Percentiles rank a stretch among this genome's conserved stretches.
Evolutionary conservation across 2,329 filamentous ascomycete species (phyloP).

Genomic region (Hymenoscyphus occultus): DNA sequence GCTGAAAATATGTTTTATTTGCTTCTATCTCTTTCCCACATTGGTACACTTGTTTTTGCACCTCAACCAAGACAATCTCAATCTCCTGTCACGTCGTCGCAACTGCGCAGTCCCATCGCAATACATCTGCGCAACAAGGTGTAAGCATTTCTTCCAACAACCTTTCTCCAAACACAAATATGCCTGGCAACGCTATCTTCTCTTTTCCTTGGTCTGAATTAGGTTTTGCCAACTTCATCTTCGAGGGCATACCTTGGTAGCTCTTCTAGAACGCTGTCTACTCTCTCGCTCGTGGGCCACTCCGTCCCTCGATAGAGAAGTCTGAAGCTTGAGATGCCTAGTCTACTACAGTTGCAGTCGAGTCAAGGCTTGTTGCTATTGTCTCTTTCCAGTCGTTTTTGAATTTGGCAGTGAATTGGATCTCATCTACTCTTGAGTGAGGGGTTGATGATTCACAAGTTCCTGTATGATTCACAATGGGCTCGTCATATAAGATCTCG

Average conservation of each 20-base stretch:
- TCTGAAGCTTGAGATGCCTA: not conserved
- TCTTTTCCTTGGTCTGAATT: not conserved
- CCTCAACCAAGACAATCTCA: not conserved
- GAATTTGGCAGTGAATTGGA: not conserved
- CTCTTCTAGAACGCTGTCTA: not conserved
- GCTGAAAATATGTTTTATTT: not conserved
- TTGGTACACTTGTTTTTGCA: not conserved
- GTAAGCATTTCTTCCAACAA: not conserved
- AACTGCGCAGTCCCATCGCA: no score
- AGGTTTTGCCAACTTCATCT: not conserved
- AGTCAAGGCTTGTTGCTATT: not conserved
- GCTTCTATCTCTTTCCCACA: not conserved
- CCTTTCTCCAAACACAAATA: not conserved
- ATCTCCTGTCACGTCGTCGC: not conserved
- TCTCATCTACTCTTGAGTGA: not conserved
- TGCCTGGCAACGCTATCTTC: not conserved
- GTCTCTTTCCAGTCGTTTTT: not conserved
- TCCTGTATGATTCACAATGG: not conserved
- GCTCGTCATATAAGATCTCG: not conserved
- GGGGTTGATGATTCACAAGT: not conserved
- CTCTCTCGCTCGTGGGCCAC: not conserved
- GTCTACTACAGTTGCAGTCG: not conserved
- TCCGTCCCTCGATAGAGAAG: not conserved
- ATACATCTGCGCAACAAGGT: not conserved
- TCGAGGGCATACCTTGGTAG: not conserved